Conservation (phyloP, 2,329 filamentous ascomycete genomes). For the Hymenoscyphus scutula region DNA sequence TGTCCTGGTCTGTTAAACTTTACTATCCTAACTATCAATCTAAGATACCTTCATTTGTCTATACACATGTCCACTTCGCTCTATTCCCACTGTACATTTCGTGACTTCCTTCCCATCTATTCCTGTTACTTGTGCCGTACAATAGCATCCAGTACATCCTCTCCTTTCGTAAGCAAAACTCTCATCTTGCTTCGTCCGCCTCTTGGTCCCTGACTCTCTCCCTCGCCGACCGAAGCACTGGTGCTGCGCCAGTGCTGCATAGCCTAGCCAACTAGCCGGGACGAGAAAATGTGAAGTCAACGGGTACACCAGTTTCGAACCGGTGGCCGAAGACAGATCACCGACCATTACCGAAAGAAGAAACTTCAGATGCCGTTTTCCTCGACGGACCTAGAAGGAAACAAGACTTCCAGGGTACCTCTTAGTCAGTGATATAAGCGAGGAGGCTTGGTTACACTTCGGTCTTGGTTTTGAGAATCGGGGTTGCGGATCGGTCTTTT, state of each 20-base stretch:
- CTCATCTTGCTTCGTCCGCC: background rate
- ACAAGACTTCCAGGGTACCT: too few species aligned
- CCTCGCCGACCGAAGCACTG: background rate
- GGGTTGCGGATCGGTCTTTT: too few species aligned
- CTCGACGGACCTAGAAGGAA: too few species aligned
- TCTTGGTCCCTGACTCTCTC: background rate
- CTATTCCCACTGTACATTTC: background rate
- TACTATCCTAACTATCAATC: conserved; percentile 2
- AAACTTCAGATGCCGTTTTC: background rate
- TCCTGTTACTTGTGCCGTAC: too few species aligned
- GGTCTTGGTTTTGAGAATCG: too few species aligned
- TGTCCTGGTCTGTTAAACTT: background rate
- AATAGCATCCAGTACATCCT: background rate
- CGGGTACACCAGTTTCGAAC: background rate
- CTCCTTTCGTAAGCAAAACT: background rate
- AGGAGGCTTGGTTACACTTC: too few species aligned
- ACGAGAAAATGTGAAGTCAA: background rate
- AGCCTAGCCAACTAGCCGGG: too few species aligned
- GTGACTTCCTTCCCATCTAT: background rate
- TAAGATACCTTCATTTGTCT: background rate
- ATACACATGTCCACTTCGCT: background rate
- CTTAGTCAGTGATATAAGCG: too few species aligned
- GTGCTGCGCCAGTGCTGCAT: background rate
- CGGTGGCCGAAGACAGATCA: background rate
- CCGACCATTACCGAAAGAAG: background rate